Base-by-base conservation (phyloP, 1,284 basidiomycete genomes). In the Ganoderma leucocontextum region DNA sequence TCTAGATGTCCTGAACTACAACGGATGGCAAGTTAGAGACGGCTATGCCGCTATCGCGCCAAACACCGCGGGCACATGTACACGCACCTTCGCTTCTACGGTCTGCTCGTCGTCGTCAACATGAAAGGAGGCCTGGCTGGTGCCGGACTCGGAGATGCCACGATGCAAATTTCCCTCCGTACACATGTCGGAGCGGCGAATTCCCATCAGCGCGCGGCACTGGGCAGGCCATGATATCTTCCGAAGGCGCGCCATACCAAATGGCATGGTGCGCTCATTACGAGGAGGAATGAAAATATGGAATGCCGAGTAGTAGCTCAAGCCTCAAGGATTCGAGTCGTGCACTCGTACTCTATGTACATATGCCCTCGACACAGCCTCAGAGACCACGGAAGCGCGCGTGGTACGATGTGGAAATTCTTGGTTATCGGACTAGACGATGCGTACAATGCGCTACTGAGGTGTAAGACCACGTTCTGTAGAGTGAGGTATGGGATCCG, bases 121-220 rank as follows among this genome's bases (percentile, higher is more conserved):
- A 17, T 38, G 35, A 35, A 58, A 38, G 19, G 13, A 19, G n/a
- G 55, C 36, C 38, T 22, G 33, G 15, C 36, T n/a, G 33, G 53
- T 55, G 53, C 47, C 47, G 13, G n/a, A n/a, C 47, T 52, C 47
- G 33, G 22, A n/a, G n/a, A 49, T 55, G 55, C 55, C 55, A 58
- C 55, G 55, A 58, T n/a, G 55, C 55, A 58, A 58, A 58, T 58
- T 58, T 58, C 55, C 19, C 33, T 38, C 33, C 17, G 36, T 38
- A n/a, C 39, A n/a, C 22, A 44, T 47, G 39, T 47, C 42, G 15
- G 17, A 35, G 33, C 29, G 39, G 36, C 59, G 63, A 52, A 25
- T 52, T n/a, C 47, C 47, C 47, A 52, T 52, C 22, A 52, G 22
- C 47, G 12, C 47, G 22, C 22, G 47, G 22, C 29, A 29, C 29